Conservation (phyloP, 2,329 filamentous ascomycete genomes). For the Fusarium keratoplasticum region DNA sequence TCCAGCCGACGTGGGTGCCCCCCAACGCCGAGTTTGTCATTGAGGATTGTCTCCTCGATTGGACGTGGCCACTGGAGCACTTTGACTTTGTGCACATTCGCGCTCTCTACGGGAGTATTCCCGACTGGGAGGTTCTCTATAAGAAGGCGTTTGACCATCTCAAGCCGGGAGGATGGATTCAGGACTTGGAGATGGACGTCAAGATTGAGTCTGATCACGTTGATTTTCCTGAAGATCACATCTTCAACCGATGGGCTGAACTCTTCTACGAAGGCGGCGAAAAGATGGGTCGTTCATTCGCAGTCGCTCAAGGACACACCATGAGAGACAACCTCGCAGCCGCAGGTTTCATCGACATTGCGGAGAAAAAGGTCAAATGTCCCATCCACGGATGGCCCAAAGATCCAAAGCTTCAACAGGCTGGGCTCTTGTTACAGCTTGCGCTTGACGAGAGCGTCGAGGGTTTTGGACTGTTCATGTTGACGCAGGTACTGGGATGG, state of each 20-base stretch:
- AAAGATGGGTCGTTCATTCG: conserved; percentile 44
- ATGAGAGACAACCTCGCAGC: conserved; percentile 39
- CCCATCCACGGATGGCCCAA: conserved; percentile 58
- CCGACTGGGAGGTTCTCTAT: conserved; percentile 67
- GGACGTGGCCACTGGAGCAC: conserved; percentile 57
- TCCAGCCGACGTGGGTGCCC: conserved; percentile 48
- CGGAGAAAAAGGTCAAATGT: conserved; percentile 49
- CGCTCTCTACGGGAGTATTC: conserved; percentile 66
- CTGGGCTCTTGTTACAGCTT: conserved; percentile 50
- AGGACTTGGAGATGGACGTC: conserved; percentile 45
- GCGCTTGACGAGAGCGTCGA: conserved; percentile 46
- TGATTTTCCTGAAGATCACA: conserved; percentile 23
- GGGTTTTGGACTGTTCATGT: conserved; percentile 44
- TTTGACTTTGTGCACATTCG: conserved; percentile 72
- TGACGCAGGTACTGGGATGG: conserved; percentile 47
- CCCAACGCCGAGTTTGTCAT: conserved; percentile 50
- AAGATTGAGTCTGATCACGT: conserved; percentile 27
- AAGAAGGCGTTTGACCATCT: conserved; percentile 62
- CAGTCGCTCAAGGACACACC: conserved; percentile 22
- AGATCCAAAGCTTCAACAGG: conserved; percentile 55
- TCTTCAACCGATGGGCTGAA: conserved; percentile 46
- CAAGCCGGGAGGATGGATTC: conserved; percentile 53
- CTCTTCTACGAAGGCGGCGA: conserved; percentile 44
- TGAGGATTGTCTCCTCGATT: conserved; percentile 51
- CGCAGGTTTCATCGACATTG: conserved; percentile 52